A percentile compares a stretch with the other conserved stretches of the same genome.
Conservation (phyloP, 805 yeast genomes). For the Sugiyamaella americana region DNA sequence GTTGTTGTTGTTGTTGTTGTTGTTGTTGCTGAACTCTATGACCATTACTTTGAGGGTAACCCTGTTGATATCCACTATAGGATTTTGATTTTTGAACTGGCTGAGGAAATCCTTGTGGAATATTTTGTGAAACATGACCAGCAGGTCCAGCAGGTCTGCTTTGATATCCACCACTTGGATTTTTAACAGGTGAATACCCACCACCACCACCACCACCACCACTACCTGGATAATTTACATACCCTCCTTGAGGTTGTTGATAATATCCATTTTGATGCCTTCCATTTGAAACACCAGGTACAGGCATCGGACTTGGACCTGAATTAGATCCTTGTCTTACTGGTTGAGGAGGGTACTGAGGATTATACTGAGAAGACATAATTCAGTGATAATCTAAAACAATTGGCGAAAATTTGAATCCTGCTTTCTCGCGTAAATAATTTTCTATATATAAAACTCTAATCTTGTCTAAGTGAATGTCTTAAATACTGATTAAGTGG, state of each 20-base stretch:
- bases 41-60: background rate
- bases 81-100: background rate
- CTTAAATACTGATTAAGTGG: no score
- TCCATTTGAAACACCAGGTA: background rate
- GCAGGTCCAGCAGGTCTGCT: background rate
- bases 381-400: background rate
- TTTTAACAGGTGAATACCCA: background rate
- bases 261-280: background rate
- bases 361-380: background rate
- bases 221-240: background rate
- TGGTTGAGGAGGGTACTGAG: background rate
- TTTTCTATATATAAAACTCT: no score
- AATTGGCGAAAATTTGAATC: background rate
- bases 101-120: conserved; percentile 1
- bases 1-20: background rate
- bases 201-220: conserved; percentile 1
- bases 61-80: background rate
- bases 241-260: background rate
- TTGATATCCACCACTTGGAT: background rate
- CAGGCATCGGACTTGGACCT: background rate
- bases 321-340: no score
- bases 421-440: no score
- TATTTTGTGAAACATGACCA: background rate
- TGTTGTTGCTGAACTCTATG: background rate
- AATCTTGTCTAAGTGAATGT: no score